Evolutionary conservation across 306 rosid species (phyloP), one percentile per base, ranked within the genome.

Genomic region (Cicer yamashitae): DNA sequence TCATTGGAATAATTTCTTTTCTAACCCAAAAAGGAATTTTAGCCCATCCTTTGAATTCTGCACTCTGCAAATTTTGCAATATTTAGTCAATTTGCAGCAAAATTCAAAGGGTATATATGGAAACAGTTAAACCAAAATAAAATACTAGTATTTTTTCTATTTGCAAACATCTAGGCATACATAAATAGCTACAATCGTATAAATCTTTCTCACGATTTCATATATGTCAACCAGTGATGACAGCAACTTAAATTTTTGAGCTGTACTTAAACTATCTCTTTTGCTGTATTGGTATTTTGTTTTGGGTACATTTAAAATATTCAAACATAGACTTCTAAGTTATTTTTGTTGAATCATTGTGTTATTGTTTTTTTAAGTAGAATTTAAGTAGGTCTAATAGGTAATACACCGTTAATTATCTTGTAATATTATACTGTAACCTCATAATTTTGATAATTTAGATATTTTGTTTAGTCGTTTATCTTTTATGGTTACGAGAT

Each of bases 41-140:
- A 39, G 52, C 71, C 65, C 82, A 71, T 76, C 22, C 75, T 58
- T 65, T 77, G 10, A 64, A 65, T 37, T 65, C 70, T 64, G 75
- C 70, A 71, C 65, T 14, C 65, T 71, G 66, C 44, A 46, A 22
- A 13, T 7, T 47, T 64, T 65, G 65, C 70, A 45, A 34, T 40
- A 75, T 76, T 53, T 62, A 65, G 69, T 63, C 71, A 71, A 76
- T 54, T 56, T 76, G 48, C 54, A 62, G n/a, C 30, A 68, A 52
- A 69, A 60, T 69, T 47, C 34, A 63, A 60, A 59, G 80, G 57
- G 43, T 43, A 30, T 30, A 30, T 30, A n/a, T 38, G 60, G 46
- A 75, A 75, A 30, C 44, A 45, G 54, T 43, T 20, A 8, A 50
- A 73, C 53, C 70, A 44, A 43, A 60, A 44, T 44, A 52, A 14